Conservation (phyloP, 2,329 filamentous ascomycete species). For the Penicillium brevicompactum region DNA sequence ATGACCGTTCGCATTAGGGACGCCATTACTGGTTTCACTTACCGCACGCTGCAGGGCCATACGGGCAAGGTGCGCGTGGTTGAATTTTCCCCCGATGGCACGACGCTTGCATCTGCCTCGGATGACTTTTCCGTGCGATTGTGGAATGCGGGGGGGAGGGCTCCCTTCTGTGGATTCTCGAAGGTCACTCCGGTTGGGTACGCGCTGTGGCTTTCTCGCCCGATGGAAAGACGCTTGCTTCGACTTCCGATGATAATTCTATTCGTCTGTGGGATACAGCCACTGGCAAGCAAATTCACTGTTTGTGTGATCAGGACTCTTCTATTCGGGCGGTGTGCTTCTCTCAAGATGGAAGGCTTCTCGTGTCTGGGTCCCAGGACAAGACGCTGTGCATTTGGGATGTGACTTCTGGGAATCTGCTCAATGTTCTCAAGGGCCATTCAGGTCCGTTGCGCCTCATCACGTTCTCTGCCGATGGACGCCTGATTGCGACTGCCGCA, state of each 20-base stretch:
- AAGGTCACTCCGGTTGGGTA: conserved; percentile 9
- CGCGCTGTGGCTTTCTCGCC: conserved; percentile 9
- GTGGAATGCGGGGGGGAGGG: conserved; percentile 7
- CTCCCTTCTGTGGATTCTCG: neutral
- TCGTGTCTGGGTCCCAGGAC: conserved; percentile 6
- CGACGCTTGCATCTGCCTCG: conserved; percentile 7
- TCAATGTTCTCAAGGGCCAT: conserved; percentile 3
- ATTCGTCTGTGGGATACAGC: conserved; percentile 7
- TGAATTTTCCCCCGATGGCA: conserved; percentile 9
- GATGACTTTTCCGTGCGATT: conserved; percentile 9
- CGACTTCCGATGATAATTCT: conserved; percentile 6
- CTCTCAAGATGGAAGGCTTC: conserved; percentile 4
- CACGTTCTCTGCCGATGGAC: conserved; percentile 4
- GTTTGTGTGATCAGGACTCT: neutral
- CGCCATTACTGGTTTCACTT: conserved; percentile 11
- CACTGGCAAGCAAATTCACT: neutral
- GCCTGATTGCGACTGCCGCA: conserved; percentile 5
- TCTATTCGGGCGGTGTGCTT: conserved; percentile 8
- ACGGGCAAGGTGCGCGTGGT: conserved; percentile 10
- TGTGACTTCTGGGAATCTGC: conserved; percentile 2
- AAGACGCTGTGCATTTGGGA: conserved; percentile 11
- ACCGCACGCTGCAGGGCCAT: conserved; percentile 9
- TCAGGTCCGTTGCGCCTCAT: conserved; percentile 4
- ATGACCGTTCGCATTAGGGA: conserved; percentile 12
- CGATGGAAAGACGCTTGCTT: conserved; percentile 6